A percentile compares a stretch with the other conserved stretches of the same genome.
Conservation (phyloP, 768 basidiomycete genomes). For the Amylocystis lapponica region DNA sequence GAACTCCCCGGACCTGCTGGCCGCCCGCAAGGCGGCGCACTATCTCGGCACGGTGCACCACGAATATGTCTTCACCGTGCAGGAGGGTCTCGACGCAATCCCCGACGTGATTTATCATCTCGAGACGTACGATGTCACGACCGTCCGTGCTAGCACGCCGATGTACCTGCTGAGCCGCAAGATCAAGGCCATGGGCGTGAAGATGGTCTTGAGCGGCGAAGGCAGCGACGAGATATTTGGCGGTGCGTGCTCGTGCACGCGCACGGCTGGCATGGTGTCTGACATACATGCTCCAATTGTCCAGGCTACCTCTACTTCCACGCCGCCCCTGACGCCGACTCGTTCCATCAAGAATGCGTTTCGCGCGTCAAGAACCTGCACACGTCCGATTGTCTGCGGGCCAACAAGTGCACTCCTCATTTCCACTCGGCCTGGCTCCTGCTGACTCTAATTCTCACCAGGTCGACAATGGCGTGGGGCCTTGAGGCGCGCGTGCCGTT, state of each 20-base stretch:
- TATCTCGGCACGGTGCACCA: conserved; percentile 95
- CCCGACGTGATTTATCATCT: conserved; percentile 97
- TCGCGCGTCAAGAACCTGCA: conserved; percentile 96
- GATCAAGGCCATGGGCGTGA: conserved; percentile 99
- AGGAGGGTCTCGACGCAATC: conserved; percentile 95
- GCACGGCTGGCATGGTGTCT: neutral
- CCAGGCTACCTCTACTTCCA: conserved; percentile 97
- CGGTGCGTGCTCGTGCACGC: conserved; percentile 43
- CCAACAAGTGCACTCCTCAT: conserved; percentile 74
- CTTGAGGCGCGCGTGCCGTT: conserved; percentile 98
- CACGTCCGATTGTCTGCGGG: conserved; percentile 93
- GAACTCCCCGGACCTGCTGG: conserved; percentile 91
- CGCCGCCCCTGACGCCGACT: conserved; percentile 81
- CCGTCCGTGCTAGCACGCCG: conserved; percentile 93
- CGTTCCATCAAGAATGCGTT: conserved; percentile 94
- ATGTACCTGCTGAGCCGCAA: conserved; percentile 98
- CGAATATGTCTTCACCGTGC: conserved; percentile 96
- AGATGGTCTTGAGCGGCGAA: conserved; percentile 98
- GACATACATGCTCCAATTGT: neutral
- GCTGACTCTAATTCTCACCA: conserved; percentile 21
- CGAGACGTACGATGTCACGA: conserved; percentile 98
- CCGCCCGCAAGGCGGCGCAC: conserved; percentile 89
- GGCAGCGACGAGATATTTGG: conserved; percentile 97
- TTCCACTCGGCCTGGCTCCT: neutral
- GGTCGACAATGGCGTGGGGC: conserved; percentile 99